A percentile compares a stretch with the other conserved stretches of the same genome.
Evolutionary conservation across 768 basidiomycete genomes (phyloP).

Genomic region (Phallus indusiatus): DNA sequence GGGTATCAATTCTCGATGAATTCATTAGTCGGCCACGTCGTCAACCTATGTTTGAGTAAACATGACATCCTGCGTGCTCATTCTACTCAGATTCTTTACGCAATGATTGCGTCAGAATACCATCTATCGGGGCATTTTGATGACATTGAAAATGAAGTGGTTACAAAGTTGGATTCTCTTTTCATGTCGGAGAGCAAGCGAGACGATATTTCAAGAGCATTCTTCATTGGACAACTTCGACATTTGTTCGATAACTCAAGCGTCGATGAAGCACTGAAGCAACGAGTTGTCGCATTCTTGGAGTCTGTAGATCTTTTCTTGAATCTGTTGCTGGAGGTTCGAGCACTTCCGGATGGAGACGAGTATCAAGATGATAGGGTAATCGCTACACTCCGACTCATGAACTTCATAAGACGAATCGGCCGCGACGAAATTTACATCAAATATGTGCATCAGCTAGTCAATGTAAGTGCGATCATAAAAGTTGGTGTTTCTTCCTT

Average conservation of each 20-base stretch:
- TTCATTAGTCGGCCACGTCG: slow-evolving; percentile 78
- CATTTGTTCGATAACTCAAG: slow-evolving; percentile 79
- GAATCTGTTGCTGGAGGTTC: slow-evolving; percentile 77
- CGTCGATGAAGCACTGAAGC: slow-evolving; percentile 71
- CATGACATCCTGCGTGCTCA: slow-evolving; percentile 87
- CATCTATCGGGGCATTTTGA: slow-evolving; percentile 78
- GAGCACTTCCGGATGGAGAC: slow-evolving; percentile 84
- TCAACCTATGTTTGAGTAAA: slow-evolving; percentile 88
- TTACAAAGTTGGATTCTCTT: slow-evolving; percentile 80
- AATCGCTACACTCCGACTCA: slow-evolving; percentile 80
- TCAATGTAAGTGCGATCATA: slow-evolving; percentile 51
- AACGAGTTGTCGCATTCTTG: slow-evolving; percentile 72
- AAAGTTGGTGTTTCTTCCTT: not conserved
- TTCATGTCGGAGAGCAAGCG: slow-evolving; percentile 92
- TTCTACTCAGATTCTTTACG: slow-evolving; percentile 87
- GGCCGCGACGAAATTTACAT: slow-evolving; percentile 91
- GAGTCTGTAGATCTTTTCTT: slow-evolving; percentile 90
- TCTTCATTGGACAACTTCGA: slow-evolving; percentile 86
- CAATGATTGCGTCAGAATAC: slow-evolving; percentile 92
- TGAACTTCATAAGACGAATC: slow-evolving; percentile 90
- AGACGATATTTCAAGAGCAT: slow-evolving; percentile 83
- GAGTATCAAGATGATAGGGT: slow-evolving; percentile 93
- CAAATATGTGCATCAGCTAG: slow-evolving; percentile 92
- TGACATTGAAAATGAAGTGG: slow-evolving; percentile 84
- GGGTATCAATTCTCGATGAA: slow-evolving; percentile 80